Evolutionary conservation across 2,329 filamentous ascomycete genomes (phyloP).

Genomic region (Sarocladium brachiariae): DNA sequence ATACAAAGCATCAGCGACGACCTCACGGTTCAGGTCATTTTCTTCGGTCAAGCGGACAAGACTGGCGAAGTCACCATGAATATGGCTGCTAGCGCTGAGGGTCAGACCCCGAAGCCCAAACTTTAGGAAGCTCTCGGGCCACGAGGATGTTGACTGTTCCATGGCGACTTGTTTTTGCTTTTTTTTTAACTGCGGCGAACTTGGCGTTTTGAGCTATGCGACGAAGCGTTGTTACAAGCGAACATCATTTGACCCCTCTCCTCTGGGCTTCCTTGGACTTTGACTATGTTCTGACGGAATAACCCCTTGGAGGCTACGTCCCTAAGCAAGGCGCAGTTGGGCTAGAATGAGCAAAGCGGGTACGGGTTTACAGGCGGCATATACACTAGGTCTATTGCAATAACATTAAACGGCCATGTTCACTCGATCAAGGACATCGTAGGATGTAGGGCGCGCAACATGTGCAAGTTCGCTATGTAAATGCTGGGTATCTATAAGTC

Average conservation of each 20-base stretch:
- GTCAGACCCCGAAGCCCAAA: slow-evolving; percentile 29
- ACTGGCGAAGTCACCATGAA: slow-evolving; percentile 73
- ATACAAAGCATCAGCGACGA: no score
- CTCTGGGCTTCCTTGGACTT: no score
- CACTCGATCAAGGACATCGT: neutral
- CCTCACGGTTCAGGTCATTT: slow-evolving; percentile 94
- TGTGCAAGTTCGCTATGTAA: neutral
- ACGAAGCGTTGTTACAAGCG: neutral
- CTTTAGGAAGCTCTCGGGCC: slow-evolving; percentile 21
- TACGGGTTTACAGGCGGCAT: neutral
- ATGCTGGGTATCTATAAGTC: neutral
- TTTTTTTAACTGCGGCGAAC: neutral
- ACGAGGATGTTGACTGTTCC: slow-evolving; percentile 19
- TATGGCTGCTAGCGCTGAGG: slow-evolving; percentile 68
- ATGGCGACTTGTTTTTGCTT: neutral
- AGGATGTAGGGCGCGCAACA: no score
- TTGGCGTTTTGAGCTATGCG: neutral
- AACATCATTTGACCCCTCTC: neutral
- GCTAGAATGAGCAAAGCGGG: neutral
- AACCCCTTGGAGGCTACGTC: no score
- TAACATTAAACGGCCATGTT: neutral
- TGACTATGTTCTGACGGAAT: no score
- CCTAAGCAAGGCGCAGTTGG: no score
- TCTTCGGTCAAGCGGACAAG: slow-evolving; percentile 79
- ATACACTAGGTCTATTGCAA: neutral